Base-by-base conservation (phyloP, 257 asterid genomes). In the Gynochthodes officinalis region DNA sequence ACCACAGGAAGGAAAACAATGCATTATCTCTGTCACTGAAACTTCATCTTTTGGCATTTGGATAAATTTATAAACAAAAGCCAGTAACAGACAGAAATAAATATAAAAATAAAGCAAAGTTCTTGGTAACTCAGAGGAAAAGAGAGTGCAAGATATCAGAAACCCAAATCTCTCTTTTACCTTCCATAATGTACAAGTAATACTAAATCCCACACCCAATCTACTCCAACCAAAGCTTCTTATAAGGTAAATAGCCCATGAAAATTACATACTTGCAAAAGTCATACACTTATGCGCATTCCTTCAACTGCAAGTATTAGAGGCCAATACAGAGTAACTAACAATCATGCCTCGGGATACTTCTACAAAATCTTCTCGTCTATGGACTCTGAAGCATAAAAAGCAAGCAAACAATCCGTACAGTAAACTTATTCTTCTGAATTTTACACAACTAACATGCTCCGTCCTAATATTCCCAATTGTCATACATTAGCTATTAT, bases 351-450 rank as follows among this genome's bases (percentile, higher is more conserved):
- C 53, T 10, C 61, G 14, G 16, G 19, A 8, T 40, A 65, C 15
- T 30, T 16, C 55, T 49, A 67, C 21, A 27, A 53, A 54, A 39
- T 64, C 43, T 52, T 54, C 23, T 64, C 52, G 43, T 49, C 49
- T 44, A 37, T 74, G 78, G 61, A 50, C 32, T 64, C 60, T 27
- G 13, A 43, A 35, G 55, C 30, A 43, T 54, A 42, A 69, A 69
- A 46, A 28, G 49, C 55, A 42, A 53, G 21, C 62, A 63, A 55
- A 63, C 12, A 52, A 14, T 42, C 52, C 58, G 11, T 14, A 16
- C 54, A 21, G 25, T 49, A 61, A 32, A 44, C 23, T 4, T n/a
- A 23, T 52, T 18, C 33, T 30, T 27, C n/a, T n/a, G 25, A 40
- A 23, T 27, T 25, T 23, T 27, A n/a, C 4, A 19, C 19, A 2